These are phyloP conservation scores for Candida michaelii DNA, from an alignment of 805 yeast genomes.

Conservation along the genomic window DNA sequence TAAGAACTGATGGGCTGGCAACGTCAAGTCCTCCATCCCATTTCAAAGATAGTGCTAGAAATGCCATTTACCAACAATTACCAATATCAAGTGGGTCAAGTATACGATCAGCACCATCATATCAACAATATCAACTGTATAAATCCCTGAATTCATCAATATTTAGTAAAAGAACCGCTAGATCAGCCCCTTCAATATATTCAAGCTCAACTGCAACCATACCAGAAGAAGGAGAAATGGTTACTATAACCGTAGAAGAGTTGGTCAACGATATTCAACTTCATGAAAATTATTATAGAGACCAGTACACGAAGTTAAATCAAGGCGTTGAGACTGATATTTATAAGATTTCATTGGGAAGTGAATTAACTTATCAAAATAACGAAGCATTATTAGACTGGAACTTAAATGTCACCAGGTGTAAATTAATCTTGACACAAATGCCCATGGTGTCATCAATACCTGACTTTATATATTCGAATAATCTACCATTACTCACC, in stretches of 20 bases:
- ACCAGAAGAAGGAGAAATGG: constrained; percentile 45
- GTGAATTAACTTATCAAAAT: constrained; percentile 39
- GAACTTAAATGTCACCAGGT: constrained; percentile 52
- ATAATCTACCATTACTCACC: constrained; percentile 37
- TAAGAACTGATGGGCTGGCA: constrained; percentile 22
- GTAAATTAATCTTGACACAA: constrained; percentile 42
- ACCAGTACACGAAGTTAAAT: constrained; percentile 14
- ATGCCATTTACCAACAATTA: constrained; percentile 43
- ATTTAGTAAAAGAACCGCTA: constrained; percentile 38
- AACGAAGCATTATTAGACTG: constrained; percentile 48
- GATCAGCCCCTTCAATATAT: constrained; percentile 45
- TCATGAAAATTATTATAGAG: constrained; percentile 27
- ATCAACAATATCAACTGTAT: constrained; percentile 25
- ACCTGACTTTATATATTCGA: constrained; percentile 35
- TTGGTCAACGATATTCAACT: constrained; percentile 42
- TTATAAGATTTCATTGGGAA: constrained; percentile 39
- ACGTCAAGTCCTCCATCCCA: constrained; percentile 35
- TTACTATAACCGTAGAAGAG: constrained; percentile 43
- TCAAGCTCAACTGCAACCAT: constrained; percentile 44
- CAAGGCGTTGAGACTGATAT: constrained; percentile 20
- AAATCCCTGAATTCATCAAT: constrained; percentile 38
- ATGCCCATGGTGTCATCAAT: constrained; percentile 38
- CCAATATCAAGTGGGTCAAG: constrained; percentile 31
- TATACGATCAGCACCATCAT: constrained; percentile 43
- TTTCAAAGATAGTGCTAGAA: constrained; percentile 43